Evolutionary conservation across 2,329 filamentous ascomycete species (phyloP).

Genomic region (Penicillium digitatum): DNA sequence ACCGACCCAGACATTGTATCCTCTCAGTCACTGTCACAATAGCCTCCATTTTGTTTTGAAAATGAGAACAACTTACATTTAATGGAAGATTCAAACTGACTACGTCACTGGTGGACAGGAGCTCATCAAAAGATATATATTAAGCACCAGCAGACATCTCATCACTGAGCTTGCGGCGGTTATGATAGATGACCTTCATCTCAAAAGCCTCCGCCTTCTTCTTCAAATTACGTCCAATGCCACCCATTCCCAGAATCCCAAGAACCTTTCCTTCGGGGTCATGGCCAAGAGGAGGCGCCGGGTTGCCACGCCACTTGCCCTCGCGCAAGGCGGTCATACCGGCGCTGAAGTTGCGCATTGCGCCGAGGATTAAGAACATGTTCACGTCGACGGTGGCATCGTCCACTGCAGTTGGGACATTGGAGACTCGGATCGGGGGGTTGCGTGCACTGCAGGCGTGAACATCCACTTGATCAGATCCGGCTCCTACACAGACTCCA

Average conservation of each 20-base stretch:
- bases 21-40: conserved; percentile 6
- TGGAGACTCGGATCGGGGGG: conserved; percentile 64
- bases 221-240: conserved; percentile 74
- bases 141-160: conserved; percentile 45
- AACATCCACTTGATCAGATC: conserved; percentile 79
- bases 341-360: conserved; percentile 67
- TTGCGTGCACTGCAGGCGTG: conserved; percentile 63
- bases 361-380: conserved; percentile 77
- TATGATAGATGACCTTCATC: conserved; percentile 72
- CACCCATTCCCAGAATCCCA: conserved; percentile 81
- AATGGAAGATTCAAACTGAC: conserved; percentile 75
- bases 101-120: conserved; percentile 68
- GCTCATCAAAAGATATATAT: conserved; percentile 64
- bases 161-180: conserved; percentile 58
- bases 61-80: conserved; percentile 57
- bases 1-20: too few species aligned
- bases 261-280: conserved; percentile 75
- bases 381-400: conserved; percentile 78
- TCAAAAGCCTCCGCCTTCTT: conserved; percentile 70
- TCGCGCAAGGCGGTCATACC: conserved; percentile 63
- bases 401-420: conserved; percentile 75
- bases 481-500: conserved; percentile 56
- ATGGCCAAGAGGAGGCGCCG: conserved; percentile 58
- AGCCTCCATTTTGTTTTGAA: background rate
- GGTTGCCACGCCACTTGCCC: conserved; percentile 63